Evolutionary conservation across 2,329 filamentous ascomycete species (phyloP), one percentile per base, ranked within the genome.

Genomic region (Pseudogymnoascus sp.): DNA sequence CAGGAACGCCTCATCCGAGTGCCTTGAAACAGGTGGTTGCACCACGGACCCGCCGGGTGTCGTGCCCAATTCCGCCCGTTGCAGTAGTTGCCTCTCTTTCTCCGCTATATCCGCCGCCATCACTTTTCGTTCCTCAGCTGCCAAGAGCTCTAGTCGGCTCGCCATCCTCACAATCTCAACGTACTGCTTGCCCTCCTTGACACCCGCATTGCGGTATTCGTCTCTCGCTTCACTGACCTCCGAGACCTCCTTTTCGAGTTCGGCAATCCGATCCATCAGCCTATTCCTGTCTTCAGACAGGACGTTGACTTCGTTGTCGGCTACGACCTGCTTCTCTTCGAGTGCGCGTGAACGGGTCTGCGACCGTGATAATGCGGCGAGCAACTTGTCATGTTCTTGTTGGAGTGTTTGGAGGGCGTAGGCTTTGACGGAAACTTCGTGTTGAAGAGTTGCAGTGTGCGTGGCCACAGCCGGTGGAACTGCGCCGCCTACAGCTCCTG

Each of bases 41-140:
- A n/a, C 6, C 47, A 54, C 25, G 5, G 47, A 54, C 9, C 47
- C 47, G 2, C 28, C 25, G 20, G 47, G n/a, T 54, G 18, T 6
- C 16, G 16, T 18, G 8, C 28, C 47, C 6, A 34, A 11, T 9
- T 32, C 47, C 11, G n/a, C 47, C n/a, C 47, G 20, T 6, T 32
- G 47, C 16, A 20, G 6, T 20, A 54, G 32, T 32, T 32, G 47
- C 28, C 16, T 54, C 28, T 54, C 47, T 12, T 54, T 54, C 38
- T 54, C 47, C 1, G 47, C 47, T 5, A 54, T 28, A 7, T 34
- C 28, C 28, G 47, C 47, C 16, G 16, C 47, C 47, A 54, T 54
- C 0, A 34, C 20, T 54, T 54, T 54, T 6, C 95, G 90, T 80
- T 99, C 94, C 38, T 70, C 64, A 2, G 58, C 63, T 4, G 69